Base-by-base conservation (phyloP, 2,329 filamentous ascomycete genomes). In the Diaporthe sp. region DNA sequence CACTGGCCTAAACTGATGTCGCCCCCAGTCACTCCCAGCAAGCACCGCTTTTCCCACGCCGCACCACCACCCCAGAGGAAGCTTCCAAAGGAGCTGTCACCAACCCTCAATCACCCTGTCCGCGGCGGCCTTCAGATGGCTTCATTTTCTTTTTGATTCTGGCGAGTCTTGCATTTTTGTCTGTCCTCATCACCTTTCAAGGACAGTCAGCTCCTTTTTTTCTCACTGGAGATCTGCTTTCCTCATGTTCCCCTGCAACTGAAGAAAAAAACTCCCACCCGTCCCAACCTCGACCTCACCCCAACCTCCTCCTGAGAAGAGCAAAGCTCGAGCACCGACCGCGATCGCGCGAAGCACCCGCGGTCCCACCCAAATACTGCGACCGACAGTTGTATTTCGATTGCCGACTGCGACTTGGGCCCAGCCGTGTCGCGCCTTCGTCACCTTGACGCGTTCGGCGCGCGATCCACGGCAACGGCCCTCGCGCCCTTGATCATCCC, bases 391-490 rank as follows among this genome's bases (percentile, higher is more conserved):
- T 31, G n/a, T 65, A 39, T 51, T 51, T 39, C 55, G 49, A 70
- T 72, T 71, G 55, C 76, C 72, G 70, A 76, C 55, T 68, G 71
- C 73, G 73, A 71, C 46, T 53, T 25, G 65, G 67, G 60, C 28
- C 12, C 58, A 46, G 10, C 13, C 25, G 46, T 37, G n/a, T 57
- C 71, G 67, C 62, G 73, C 46, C 34, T 28, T 72, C 53, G 31
- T 58, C 68, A 55, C 51, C 62, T 57, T 61, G 73, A 82, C 82
- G 82, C 82, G 82, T 83, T 78, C 76, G 78, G 80, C 80, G 81
- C 81, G 81, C 78, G 75, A 75, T 72, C 77, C 74, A 72, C 71
- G 73, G 72, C 73, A 76, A 72, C 71, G 73, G 72, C 73, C 77
- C 55, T 72, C 76, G 77, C 76, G 76, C 62, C 49, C 49, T 65